These are phyloP conservation scores for Stachybotrys chlorohalonatus DNA, from an alignment of 2,329 filamentous ascomycete genomes.

Conservation along the genomic window DNA sequence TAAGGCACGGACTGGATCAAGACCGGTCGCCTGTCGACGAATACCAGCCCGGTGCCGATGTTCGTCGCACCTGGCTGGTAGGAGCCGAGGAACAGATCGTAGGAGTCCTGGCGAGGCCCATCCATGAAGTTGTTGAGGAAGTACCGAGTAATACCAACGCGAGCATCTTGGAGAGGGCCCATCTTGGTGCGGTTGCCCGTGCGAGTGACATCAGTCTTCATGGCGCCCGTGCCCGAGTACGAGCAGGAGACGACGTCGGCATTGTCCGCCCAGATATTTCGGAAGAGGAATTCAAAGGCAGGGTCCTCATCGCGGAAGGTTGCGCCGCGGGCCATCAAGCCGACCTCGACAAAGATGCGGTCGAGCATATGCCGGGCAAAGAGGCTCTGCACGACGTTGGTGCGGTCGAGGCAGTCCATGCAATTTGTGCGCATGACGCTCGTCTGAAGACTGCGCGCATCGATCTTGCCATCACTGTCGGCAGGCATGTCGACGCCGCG, in stretches of 20 bases:
- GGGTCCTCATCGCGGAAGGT: constrained; percentile 67
- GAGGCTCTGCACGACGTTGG: constrained; percentile 97
- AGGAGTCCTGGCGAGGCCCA: constrained; percentile 88
- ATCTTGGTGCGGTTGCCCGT: constrained; percentile 79
- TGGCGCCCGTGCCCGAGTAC: constrained; percentile 90
- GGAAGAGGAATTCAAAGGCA: constrained; percentile 83
- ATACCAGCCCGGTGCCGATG: constrained; percentile 64
- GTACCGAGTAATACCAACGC: constrained; percentile 83
- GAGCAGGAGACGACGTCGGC: constrained; percentile 88
- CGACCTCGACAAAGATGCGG: constrained; percentile 78
- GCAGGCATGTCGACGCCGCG: constrained; percentile 80
- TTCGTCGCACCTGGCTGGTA: constrained; percentile 69
- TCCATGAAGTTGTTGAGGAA: constrained; percentile 91
- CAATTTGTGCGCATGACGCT: constrained; percentile 95
- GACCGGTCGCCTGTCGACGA: constrained; percentile 76
- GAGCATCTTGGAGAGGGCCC: constrained; percentile 77
- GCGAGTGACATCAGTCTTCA: constrained; percentile 98
- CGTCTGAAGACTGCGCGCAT: constrained; percentile 72
- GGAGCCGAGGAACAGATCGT: constrained; percentile 83
- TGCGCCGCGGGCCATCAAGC: constrained; percentile 67
- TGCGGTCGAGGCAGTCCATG: constrained; percentile 98
- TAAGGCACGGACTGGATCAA: constrained; percentile 93
- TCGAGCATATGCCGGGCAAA: constrained; percentile 83
- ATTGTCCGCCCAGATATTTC: constrained; percentile 97
- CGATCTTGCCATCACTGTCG: constrained; percentile 59